Base-by-base conservation (phyloP, 1,284 basidiomycete genomes). In the Peniophora sp. region DNA sequence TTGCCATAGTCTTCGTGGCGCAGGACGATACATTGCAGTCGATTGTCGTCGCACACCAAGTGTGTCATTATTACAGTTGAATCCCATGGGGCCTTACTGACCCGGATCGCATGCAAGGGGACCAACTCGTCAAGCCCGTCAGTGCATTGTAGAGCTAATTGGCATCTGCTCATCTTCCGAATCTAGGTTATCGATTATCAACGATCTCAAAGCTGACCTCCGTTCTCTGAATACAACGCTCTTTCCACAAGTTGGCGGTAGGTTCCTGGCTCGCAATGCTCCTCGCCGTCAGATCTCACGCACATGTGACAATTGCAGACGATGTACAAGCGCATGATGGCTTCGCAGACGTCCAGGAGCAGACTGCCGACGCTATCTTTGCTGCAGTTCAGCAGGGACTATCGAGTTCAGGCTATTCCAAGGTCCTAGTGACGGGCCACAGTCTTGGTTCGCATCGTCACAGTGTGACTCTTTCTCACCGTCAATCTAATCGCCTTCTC, bases 1-100 rank as follows among this genome's bases (percentile, higher is more conserved):
- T 47, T 47, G 22, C 18, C 32, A 2, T 46, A 73, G 70, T 68
- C 59, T 75, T 68, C 55, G 59, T 76, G 39, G 73, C 72, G 1
- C 62, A 69, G 47, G 73, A 76, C 54, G 59, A 63, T 3, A 55
- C 61, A 9, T 60, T 63, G 9, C 55, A 73, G 47, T 64, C 62
- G 20, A 61, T 77, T 50, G 68, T 75, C 35, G 71, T 76, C n/a
- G 71, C 74, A 3, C 74, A 77, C 54, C 66, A 76, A 55, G n/a
- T n/a, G n/a, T n/a, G n/a, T n/a, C n/a, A n/a, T n/a, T n/a, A n/a
- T n/a, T n/a, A n/a, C n/a, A n/a, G n/a, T n/a, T n/a, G n/a, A n/a
- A n/a, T n/a, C n/a, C n/a, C n/a, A n/a, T n/a, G n/a, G n/a, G n/a
- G n/a, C n/a, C n/a, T n/a, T n/a, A n/a, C n/a, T n/a, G n/a, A n/a